Conservation (phyloP, 257 asterid genomes). For the Solanum megistacrolobum region DNA sequence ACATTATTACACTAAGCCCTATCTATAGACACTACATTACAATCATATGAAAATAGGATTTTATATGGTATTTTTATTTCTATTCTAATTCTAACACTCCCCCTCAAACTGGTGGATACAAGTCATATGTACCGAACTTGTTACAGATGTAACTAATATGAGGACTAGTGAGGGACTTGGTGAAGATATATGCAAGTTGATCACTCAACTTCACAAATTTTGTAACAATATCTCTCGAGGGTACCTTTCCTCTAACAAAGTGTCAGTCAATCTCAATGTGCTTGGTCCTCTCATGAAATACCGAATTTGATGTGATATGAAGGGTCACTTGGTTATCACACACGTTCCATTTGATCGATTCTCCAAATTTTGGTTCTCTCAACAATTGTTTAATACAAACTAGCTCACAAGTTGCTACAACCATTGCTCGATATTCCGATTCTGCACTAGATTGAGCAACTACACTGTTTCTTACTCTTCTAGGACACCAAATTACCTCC, state of each 20-base stretch:
- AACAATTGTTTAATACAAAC: neutral
- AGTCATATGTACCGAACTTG: neutral
- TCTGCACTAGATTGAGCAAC: neutral
- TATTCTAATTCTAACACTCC: neutral
- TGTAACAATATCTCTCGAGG: neutral
- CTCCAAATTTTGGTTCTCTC: neutral
- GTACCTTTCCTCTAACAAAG: neutral
- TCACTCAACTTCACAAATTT: neutral
- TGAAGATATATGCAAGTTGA: neutral
- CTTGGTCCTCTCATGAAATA: neutral
- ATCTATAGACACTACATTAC: neutral
- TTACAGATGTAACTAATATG: neutral
- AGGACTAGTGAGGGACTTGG: neutral
- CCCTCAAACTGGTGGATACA: neutral
- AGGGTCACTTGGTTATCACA: neutral
- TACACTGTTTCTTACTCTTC: neutral
- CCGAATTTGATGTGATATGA: neutral
- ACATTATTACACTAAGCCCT: neutral
- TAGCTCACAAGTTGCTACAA: neutral
- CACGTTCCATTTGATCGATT: neutral
- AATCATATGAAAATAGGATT: neutral
- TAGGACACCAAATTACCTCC: neutral
- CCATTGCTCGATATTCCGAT: neutral
- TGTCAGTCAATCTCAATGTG: neutral
- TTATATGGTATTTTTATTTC: neutral